Base-by-base conservation (phyloP, 2,329 filamentous ascomycete genomes). In the Mariannaea sp. region DNA sequence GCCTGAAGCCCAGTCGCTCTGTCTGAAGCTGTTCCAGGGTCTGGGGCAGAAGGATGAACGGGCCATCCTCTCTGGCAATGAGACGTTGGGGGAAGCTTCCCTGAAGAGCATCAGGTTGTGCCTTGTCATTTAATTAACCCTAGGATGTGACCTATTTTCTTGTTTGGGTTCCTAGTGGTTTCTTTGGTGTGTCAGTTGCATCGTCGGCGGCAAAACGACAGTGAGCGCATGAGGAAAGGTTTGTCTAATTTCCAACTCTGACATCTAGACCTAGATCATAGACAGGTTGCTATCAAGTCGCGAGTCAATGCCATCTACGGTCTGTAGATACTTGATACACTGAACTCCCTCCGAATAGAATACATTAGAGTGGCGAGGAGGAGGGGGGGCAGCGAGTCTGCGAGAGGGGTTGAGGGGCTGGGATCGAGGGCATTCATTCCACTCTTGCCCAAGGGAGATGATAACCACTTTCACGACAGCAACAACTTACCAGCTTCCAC, bases 161-260 rank as follows among this genome's bases (percentile, higher is more conserved):
- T n/a, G n/a, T 36, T 30, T 53, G 32, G n/a, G 43, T 26, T n/a
- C n/a, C n/a, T n/a, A n/a, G n/a, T n/a, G n/a, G 33, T 49, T 54
- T 48, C 46, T 41, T 45, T 17, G 24, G 51, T 40, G 51, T 54
- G 20, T 54, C 51, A 54, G 35, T 35, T 49, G 40, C 9, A 38
- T 35, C 32, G 24, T 29, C 12, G 10, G 16, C 39, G 22, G 39
- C 39, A 33, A 38, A 49, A 16, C 41, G 19, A 43, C 50, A 12
- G 14, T 40, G 9, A 29, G 41, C 27, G 19, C 24, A 39, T 27
- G 27, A 36, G 29, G 5, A 13, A 7, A 12, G 2, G 8, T 9
- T 19, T 19, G 16, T 19, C 36, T 32, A 13, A 12, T 32, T 12
- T 32, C 29, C 13, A 12, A 4, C 13, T 32, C 22, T 41, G 22